phyloP scores from a whole-genome alignment of 352 stramenopile genomes.

The Globisporangium canariense region DNA sequence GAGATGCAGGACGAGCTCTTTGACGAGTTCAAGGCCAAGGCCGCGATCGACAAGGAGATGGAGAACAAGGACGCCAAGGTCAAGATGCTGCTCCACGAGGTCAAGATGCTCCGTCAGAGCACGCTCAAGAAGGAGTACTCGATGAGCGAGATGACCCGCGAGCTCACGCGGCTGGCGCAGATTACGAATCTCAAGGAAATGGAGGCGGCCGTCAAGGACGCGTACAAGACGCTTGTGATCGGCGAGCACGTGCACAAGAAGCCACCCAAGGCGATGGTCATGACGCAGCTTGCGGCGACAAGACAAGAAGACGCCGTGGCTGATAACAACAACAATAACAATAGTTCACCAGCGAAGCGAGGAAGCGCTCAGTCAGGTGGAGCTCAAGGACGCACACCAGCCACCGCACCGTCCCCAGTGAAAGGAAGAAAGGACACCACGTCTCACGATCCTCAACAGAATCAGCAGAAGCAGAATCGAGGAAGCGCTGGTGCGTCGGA shows the following conservation, averaged over 20 bases:
- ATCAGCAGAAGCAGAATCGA: conserved; percentile 2
- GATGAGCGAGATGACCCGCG: conserved; percentile 75
- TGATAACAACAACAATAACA: background rate
- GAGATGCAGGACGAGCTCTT: conserved; percentile 78
- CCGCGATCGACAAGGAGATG: conserved; percentile 53
- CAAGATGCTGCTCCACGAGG: conserved; percentile 67
- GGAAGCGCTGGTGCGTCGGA: conserved; percentile 18
- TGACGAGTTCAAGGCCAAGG: conserved; percentile 69
- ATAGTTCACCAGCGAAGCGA: conserved; percentile 6
- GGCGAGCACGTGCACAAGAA: conserved; percentile 66
- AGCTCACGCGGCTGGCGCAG: conserved; percentile 67
- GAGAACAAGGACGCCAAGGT: conserved; percentile 75
- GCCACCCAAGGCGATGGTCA: conserved; percentile 24
- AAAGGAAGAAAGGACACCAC: conserved; percentile 10
- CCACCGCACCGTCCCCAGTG: conserved; percentile 13
- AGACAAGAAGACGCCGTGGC: background rate
- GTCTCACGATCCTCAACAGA: background rate
- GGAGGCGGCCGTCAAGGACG: conserved; percentile 77
- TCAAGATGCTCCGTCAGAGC: conserved; percentile 69
- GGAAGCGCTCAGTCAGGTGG: background rate
- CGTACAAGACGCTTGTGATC: conserved; percentile 73
- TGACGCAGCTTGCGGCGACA: conserved; percentile 9
- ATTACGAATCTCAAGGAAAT: conserved; percentile 78
- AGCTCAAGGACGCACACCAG: background rate
- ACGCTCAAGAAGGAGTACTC: conserved; percentile 79